Base-by-base conservation (phyloP, 1,284 basidiomycete genomes). In the Cryptococcus amylolentus region DNA sequence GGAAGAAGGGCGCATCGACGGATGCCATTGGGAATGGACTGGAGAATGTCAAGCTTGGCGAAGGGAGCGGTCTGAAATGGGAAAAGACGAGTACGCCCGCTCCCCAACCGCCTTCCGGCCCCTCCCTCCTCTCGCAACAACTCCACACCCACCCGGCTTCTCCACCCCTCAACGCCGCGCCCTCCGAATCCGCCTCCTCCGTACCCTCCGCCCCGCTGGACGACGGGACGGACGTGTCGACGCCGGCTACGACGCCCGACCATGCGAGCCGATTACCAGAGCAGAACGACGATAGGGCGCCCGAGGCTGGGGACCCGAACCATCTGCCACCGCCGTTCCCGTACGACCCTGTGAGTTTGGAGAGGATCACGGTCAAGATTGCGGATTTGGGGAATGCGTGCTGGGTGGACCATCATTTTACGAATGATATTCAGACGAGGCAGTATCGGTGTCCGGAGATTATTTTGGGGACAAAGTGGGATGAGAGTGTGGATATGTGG, bases 371-470 rank as follows among this genome's bases (percentile, higher is more conserved):
- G 4, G 96, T 98, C 62, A 98, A 98, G 82, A 98, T 98, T 73
- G 95, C 95, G 37, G 96, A 98, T 81, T 79, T 98, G 54, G 95
- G 93, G 20, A 96, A 97, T 75, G 82, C 82, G 4, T 83, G 82
- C 63, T 81, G 79, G 78, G 77, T 78, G 37, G 89, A 72, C 62
- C 72, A 78, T 55, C 78, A 79, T 56, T 78, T 78, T 54, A 78
- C 77, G 35, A 77, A 77, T 60, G 77, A 77, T 63, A 75, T 76
- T 50, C 95, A 98, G 80, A 98, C 96, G 41, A 81, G 95, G 61
- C 95, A 98, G 72, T 98, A 98, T 74, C 86, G 96, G 41, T 94
- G 91, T 80, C 95, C 96, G 0, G 95, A 98, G 75, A 95, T 97
- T 52, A 95, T 98, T 55, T 80, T 98, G 2, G 95, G 95, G 44